These are phyloP conservation scores for Adansonia gregorii DNA, from an alignment of 441 rosid genomes.

Conservation along the genomic window DNA sequence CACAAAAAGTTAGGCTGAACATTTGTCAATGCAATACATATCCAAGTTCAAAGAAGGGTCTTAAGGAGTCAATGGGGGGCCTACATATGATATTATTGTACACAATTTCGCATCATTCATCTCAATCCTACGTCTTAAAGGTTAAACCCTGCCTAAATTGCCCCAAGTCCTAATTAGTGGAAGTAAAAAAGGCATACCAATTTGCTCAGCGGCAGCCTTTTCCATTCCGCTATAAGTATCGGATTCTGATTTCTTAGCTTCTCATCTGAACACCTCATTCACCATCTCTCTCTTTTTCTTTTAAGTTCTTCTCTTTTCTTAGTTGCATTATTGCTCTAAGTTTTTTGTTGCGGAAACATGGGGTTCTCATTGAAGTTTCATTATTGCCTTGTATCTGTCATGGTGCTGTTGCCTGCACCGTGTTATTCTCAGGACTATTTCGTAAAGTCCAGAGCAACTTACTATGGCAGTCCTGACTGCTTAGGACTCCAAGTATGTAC, in stretches of 20 bases:
- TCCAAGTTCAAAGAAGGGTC: conserved; percentile 3
- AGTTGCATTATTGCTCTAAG: not conserved
- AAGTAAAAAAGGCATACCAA: conserved; percentile 10
- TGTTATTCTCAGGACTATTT: conserved; percentile 45
- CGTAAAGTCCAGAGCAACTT: conserved; percentile 71
- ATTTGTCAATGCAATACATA: not conserved
- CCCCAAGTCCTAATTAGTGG: not conserved
- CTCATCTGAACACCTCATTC: conserved; percentile 22
- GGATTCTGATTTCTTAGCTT: conserved; percentile 27
- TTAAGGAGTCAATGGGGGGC: conserved; percentile 29
- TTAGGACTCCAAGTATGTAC: conserved; percentile 71
- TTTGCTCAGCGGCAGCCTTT: conserved; percentile 25
- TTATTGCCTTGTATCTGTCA: conserved; percentile 37
- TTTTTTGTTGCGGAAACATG: conserved; percentile 28
- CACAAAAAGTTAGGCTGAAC: conserved; percentile 14
- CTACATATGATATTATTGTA: not conserved
- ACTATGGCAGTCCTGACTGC: conserved; percentile 87
- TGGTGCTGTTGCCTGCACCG: conserved; percentile 52
- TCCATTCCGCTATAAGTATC: conserved; percentile 46
- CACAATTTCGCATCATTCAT: conserved; percentile 21
- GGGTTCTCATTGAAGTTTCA: conserved; percentile 21
- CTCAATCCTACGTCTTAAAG: conserved; percentile 3
- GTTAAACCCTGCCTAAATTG: too few relatives aligned
- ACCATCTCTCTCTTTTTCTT: conserved; percentile 5
- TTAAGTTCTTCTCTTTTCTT: not conserved